Evolutionary conservation across 1,284 basidiomycete species (phyloP).

Genomic region (Leccinum discolor): DNA sequence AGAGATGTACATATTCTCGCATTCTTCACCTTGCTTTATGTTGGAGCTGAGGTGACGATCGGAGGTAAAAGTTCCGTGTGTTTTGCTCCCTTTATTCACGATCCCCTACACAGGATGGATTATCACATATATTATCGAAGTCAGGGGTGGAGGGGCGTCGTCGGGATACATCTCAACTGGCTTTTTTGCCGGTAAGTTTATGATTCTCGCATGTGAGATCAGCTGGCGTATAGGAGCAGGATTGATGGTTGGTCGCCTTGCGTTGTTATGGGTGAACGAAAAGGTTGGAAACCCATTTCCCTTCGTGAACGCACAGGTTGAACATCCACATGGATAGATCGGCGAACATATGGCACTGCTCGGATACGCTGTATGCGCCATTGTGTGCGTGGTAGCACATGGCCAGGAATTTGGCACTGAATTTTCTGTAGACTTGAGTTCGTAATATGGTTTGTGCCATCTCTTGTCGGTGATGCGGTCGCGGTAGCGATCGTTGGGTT

Average conservation of each 20-base stretch:
- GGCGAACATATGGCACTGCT: conserved; percentile 24
- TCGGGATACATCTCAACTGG: conserved; percentile 50
- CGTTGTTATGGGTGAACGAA: conserved; percentile 26
- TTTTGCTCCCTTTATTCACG: not conserved
- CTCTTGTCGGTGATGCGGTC: conserved; percentile 51
- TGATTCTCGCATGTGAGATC: not conserved
- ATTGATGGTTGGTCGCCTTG: conserved; percentile 28
- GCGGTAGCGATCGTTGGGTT: conserved; percentile 56
- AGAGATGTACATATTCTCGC: conserved; percentile 52
- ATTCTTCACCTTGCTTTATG: conserved; percentile 51
- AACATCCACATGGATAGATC: conserved; percentile 12
- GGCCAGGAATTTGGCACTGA: not conserved
- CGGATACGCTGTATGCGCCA: conserved; percentile 29
- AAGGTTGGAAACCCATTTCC: conserved; percentile 16
- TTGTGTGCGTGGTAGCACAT: conserved; percentile 24
- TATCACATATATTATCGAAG: conserved; percentile 46
- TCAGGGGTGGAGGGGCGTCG: conserved; percentile 46
- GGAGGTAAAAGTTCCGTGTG: conserved; percentile 34
- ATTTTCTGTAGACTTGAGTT: conserved; percentile 43
- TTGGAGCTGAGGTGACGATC: conserved; percentile 59
- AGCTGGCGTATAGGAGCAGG: conserved; percentile 14
- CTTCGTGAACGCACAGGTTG: not conserved
- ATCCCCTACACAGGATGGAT: conserved; percentile 41
- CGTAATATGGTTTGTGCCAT: conserved; percentile 59
- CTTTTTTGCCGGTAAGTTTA: conserved; percentile 43